Percentiles rank a stretch among this genome's conserved stretches.
phyloP scores from a whole-genome alignment of 179 eudicot genomes.

The Vitellaria paradoxa region DNA sequence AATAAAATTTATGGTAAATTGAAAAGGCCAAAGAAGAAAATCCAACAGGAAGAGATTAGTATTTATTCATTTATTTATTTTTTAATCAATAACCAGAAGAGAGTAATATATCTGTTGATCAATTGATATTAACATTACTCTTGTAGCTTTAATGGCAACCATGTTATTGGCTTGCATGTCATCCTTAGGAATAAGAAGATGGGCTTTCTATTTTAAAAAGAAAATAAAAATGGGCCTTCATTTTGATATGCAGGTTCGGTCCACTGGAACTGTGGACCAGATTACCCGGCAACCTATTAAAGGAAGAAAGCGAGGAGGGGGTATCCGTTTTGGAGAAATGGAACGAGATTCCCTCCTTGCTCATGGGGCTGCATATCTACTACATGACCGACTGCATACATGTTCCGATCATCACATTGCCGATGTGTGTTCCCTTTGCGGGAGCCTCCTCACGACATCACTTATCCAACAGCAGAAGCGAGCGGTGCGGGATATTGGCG shows the following conservation, averaged over 20 bases:
- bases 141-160: neutral
- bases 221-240: neutral
- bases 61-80: neutral
- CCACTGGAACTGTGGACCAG: constrained; percentile 79
- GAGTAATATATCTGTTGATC: neutral
- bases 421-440: constrained; percentile 82
- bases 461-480: constrained; percentile 46
- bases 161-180: neutral
- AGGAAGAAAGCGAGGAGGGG: constrained; percentile 94
- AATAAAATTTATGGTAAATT: neutral
- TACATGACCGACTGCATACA: constrained; percentile 81
- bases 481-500: constrained; percentile 46
- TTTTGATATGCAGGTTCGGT: constrained; percentile 63
- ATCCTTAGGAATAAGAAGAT: neutral
- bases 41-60: neutral
- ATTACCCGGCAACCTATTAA: constrained; percentile 86
- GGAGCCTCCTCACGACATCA: constrained; percentile 69
- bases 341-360: constrained; percentile 93
- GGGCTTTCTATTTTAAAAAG: no score
- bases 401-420: constrained; percentile 92
- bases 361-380: constrained; percentile 84
- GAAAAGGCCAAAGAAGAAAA: neutral
- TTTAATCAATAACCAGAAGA: neutral
- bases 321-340: constrained; percentile 96
- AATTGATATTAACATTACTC: neutral